These are phyloP conservation scores for Thelephora terrestris DNA, from an alignment of 1,284 basidiomycete genomes.

Conservation along the genomic window DNA sequence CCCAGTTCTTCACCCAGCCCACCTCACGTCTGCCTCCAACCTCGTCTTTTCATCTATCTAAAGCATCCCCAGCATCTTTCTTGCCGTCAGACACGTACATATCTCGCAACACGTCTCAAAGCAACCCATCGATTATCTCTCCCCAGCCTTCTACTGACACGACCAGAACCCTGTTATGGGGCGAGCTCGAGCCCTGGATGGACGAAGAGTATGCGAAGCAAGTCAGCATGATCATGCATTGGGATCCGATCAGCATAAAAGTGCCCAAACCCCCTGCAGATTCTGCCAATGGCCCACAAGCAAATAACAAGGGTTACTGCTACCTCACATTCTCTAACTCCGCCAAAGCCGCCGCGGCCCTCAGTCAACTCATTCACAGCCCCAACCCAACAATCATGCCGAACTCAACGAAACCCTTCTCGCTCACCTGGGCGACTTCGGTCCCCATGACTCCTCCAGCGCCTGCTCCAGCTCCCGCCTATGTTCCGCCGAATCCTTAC, in stretches of 20 bases:
- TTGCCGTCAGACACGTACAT: neutral
- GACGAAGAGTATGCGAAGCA: constrained; percentile 83
- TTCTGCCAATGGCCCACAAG: constrained; percentile 46
- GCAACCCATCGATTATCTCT: neutral
- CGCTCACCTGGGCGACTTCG: constrained; percentile 74
- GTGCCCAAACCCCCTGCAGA: constrained; percentile 58
- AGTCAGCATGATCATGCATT: constrained; percentile 69
- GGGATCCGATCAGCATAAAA: constrained; percentile 64
- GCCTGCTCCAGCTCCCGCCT: constrained; percentile 11
- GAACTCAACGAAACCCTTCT: constrained; percentile 65
- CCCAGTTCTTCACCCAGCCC: no score
- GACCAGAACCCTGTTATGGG: constrained; percentile 58
- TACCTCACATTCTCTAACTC: constrained; percentile 76
- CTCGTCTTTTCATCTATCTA: neutral
- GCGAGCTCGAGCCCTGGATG: constrained; percentile 84
- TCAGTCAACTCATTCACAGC: constrained; percentile 52
- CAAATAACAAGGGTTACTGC: constrained; percentile 78
- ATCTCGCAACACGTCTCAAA: neutral
- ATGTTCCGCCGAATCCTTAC: constrained; percentile 11
- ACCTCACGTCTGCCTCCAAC: no score
- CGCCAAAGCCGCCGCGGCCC: constrained; percentile 58
- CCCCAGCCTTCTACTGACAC: constrained; percentile 2
- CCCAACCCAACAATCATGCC: constrained; percentile 56
- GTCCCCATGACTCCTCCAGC: constrained; percentile 32
- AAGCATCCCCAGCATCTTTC: neutral